Base-by-base conservation (phyloP, 177 flowering plant genomes). In the Vitis hybrid region DNA sequence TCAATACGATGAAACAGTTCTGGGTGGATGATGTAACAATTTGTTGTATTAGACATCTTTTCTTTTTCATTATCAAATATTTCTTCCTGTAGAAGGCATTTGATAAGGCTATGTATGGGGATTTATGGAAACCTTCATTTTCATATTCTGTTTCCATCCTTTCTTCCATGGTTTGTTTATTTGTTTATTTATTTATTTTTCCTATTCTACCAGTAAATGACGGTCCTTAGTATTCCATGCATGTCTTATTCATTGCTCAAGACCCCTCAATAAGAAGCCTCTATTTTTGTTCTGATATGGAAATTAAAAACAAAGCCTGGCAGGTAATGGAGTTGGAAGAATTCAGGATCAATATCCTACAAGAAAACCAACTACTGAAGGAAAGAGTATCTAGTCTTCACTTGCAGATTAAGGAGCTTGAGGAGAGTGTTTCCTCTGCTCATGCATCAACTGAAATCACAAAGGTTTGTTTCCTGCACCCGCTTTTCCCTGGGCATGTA, bases 311-410 rank as follows among this genome's bases (percentile, higher is more conserved):
- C 89, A 77, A 86, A 89, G 89, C 75, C 69, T 90, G 87, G 85
- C 99, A 95, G 99, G 97, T 95, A 76, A 76, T 78, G 75, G 89
- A 80, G 84, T 80, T 93, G 89, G 93, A 91, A 85, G 87, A 81
- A 73, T 82, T 84, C 53, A 82, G 75, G 77, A 74, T 66, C 52
- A 56, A 53, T 68, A 81, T 86, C 51, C 39, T 81, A 11, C 76
- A 81, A 68, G 94, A 91, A 78, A 90, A 87, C 60, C 87, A 78
- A 57, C 80, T 65, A 55, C 76, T 93, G 77, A 29, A 14, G 71
- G 90, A 79, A 74, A 82, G 52, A 26, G 65, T 84, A 45, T 80
- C 86, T 51, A 70, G 64, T 58, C 74, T 90, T 71, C 86, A 85
- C 72, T 74, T 74, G 60, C 82, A 82, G 78, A 69, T 85, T 69